phyloP scores from a whole-genome alignment of 768 basidiomycete genomes.

The Lentinula boryana region DNA sequence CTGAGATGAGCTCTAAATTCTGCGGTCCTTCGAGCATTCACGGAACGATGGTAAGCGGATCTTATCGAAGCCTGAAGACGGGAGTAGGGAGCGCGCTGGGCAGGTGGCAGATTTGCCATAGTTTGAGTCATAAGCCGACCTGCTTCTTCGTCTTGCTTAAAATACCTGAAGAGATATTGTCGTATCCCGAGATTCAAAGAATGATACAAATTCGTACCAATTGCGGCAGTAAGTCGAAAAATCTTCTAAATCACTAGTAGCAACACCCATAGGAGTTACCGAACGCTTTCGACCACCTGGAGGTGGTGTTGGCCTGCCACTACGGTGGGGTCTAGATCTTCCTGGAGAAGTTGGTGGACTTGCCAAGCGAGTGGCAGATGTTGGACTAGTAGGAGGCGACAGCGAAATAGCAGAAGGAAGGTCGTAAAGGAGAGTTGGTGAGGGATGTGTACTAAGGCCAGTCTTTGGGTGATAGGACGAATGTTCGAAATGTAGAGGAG shows the following conservation, averaged over 20 bases:
- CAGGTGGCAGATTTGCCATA: conserved; percentile 70
- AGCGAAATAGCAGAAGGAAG: conserved; percentile 55
- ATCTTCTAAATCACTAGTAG: conserved; percentile 64
- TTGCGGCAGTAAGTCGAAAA: conserved; percentile 74
- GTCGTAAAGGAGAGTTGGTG: conserved; percentile 70
- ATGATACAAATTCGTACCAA: conserved; percentile 45
- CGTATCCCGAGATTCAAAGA: conserved; percentile 6
- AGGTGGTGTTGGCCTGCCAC: conserved; percentile 51
- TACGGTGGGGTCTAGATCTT: conserved; percentile 43
- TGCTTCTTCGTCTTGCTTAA: conserved; percentile 71
- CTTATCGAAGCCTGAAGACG: conserved; percentile 84
- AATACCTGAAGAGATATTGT: conserved; percentile 54
- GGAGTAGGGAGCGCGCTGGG: conserved; percentile 83
- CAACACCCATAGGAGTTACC: conserved; percentile 60
- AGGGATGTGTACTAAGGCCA: conserved; percentile 32
- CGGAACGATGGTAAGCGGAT: conserved; percentile 76
- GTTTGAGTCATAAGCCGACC: conserved; percentile 80
- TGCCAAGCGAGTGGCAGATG: conserved; percentile 30
- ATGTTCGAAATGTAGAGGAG: conserved; percentile 52
- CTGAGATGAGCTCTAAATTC: conserved; percentile 84
- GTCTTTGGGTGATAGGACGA: conserved; percentile 39
- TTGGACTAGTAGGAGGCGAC: conserved; percentile 55
- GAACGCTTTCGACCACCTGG: conserved; percentile 59
- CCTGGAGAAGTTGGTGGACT: conserved; percentile 54
- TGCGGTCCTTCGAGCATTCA: conserved; percentile 69